phyloP scores from a whole-genome alignment of 495 filamentous ascomycete genomes.

The Aspergillus carlsbadensis region DNA sequence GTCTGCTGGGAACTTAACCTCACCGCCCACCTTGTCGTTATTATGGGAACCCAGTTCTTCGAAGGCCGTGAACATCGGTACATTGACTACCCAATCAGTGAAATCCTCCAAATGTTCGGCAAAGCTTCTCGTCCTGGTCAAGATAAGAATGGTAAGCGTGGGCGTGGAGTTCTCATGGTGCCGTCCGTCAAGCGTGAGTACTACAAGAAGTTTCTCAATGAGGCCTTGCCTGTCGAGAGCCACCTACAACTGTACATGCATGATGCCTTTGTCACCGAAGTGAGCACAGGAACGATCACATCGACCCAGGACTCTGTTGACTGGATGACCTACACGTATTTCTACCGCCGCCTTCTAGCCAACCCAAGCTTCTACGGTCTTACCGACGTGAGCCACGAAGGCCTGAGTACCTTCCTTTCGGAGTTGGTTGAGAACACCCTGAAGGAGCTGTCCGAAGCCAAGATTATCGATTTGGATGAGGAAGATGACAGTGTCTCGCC shows the following conservation, averaged over 20 bases:
- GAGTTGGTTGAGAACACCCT: constrained; percentile 92
- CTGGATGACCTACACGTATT: constrained; percentile 98
- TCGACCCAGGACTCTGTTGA: constrained; percentile 98
- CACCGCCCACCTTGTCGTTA: constrained; percentile 84
- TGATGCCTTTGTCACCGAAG: constrained; percentile 95
- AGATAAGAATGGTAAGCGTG: constrained; percentile 78
- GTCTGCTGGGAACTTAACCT: constrained; percentile 94
- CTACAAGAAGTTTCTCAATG: constrained; percentile 98
- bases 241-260: constrained; percentile 88
- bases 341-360: constrained; percentile 93
- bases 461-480: constrained; percentile 95
- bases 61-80: constrained; percentile 97
- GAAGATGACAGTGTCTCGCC: constrained; percentile 90
- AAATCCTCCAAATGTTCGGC: constrained; percentile 99
- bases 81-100: constrained; percentile 92
- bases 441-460: constrained; percentile 87
- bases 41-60: constrained; percentile 99
- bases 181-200: constrained; percentile 92
- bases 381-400: constrained; percentile 85
- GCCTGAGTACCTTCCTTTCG: constrained; percentile 88
- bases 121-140: constrained; percentile 76
- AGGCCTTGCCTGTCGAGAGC: constrained; percentile 93
- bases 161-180: constrained; percentile 91
- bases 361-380: constrained; percentile 97
- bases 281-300: constrained; percentile 88